A percentile compares a stretch with the other conserved stretches of the same genome.
Evolutionary conservation across 768 basidiomycete species (phyloP).

Genomic region (Rhodosporidiobolus sp.): DNA sequence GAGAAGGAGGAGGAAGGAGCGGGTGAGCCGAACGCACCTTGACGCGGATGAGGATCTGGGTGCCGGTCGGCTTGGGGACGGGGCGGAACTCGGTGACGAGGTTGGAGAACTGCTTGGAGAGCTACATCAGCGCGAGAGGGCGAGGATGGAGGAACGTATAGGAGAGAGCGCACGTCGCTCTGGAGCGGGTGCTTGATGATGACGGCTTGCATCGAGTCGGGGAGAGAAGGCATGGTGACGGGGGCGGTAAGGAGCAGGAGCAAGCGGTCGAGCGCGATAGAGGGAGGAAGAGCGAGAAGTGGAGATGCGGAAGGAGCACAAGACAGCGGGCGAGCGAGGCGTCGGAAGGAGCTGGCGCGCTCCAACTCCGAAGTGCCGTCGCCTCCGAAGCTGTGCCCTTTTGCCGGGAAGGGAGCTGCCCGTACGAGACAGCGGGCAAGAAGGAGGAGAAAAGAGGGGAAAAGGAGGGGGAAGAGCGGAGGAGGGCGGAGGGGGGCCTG

Average conservation of each 20-base stretch:
- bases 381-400: no score
- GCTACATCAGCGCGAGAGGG: neutral
- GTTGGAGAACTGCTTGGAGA: conserved; percentile 9
- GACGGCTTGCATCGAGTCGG: conserved; percentile 13
- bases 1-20: neutral
- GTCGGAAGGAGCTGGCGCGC: no score
- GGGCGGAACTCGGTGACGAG: conserved; percentile 11
- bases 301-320: neutral
- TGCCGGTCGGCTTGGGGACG: neutral
- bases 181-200: conserved; percentile 27
- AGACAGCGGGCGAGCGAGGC: neutral
- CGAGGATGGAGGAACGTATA: neutral
- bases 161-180: neutral
- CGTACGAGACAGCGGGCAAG: no score
- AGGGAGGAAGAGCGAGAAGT: neutral
- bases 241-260: neutral
- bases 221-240: neutral
- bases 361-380: no score
- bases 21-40: conserved; percentile 13
- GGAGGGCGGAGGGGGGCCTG: no score
- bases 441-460: neutral
- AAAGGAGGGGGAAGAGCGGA: neutral
- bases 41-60: conserved; percentile 46
- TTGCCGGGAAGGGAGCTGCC: no score
- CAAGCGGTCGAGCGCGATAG: neutral